These are phyloP conservation scores for Xylogone sp. DNA, from an alignment of 2,329 filamentous ascomycete species.

Conservation along the genomic window DNA sequence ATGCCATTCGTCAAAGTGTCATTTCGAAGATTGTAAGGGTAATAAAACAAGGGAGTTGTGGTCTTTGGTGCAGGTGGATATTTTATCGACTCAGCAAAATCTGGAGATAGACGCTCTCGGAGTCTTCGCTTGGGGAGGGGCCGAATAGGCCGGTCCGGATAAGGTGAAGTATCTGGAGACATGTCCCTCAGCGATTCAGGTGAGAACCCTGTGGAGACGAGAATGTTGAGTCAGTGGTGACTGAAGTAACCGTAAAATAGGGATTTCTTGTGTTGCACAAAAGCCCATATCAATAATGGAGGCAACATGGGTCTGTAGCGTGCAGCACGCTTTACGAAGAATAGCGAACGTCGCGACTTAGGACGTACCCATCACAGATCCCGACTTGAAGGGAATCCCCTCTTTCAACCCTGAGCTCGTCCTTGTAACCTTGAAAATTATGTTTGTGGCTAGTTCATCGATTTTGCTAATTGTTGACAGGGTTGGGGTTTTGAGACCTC, in stretches of 20 bases:
- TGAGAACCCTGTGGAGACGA: constrained; percentile 20
- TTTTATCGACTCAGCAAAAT: constrained; percentile 76
- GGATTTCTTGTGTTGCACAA: not conserved
- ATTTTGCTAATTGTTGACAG: not conserved
- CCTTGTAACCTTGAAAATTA: constrained; percentile 3
- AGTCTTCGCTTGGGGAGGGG: constrained; percentile 86
- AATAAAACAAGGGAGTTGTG: constrained; percentile 72
- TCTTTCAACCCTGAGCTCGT: constrained; percentile 3
- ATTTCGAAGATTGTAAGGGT: constrained; percentile 43
- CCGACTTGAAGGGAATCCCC: constrained; percentile 15
- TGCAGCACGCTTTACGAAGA: not conserved
- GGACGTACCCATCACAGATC: constrained; percentile 39
- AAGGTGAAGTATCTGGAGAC: constrained; percentile 76
- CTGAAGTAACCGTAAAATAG: not conserved
- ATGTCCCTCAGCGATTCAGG: constrained; percentile 40
- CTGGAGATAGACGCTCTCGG: constrained; percentile 80
- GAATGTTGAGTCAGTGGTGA: not conserved
- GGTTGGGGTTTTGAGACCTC: not conserved
- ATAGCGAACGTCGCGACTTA: constrained; percentile 10
- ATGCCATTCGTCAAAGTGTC: constrained; percentile 27
- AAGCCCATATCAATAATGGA: not conserved
- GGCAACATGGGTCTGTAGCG: not conserved
- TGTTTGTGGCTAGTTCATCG: not conserved
- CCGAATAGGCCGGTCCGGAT: constrained; percentile 87
- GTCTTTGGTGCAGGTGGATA: constrained; percentile 75